phyloP scores from a whole-genome alignment of 169 alveolate species.

The Babesia bigemina region DNA sequence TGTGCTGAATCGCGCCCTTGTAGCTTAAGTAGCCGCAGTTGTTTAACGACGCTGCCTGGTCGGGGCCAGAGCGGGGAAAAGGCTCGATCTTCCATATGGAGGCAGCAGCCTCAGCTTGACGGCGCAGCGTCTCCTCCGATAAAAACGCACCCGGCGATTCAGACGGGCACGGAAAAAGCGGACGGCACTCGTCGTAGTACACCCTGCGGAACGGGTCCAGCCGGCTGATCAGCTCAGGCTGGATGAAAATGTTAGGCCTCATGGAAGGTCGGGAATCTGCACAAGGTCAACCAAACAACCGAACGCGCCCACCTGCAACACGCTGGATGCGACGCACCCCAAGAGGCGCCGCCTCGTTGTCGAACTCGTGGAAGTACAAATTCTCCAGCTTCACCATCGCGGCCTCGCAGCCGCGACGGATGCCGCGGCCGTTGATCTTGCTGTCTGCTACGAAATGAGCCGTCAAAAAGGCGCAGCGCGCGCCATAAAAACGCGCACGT shows the following conservation, averaged over 20 bases:
- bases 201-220: conserved; percentile 1
- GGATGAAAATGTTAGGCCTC: conserved; percentile 24
- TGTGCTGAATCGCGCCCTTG: background rate
- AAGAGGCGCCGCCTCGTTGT: background rate
- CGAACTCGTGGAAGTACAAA: conserved; percentile 46
- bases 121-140: conserved; percentile 1
- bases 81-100: background rate
- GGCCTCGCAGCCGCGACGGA: conserved; percentile 49
- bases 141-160: background rate
- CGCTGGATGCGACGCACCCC: conserved; percentile 19
- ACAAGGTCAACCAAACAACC: background rate
- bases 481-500: background rate
- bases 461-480: background rate
- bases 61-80: background rate
- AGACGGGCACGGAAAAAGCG: background rate
- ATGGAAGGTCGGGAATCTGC: conserved; percentile 21
- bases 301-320: conserved; percentile 20
- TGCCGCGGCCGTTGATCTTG: conserved; percentile 48
- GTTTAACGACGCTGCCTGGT: background rate
- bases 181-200: background rate
- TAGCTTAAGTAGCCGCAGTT: background rate
- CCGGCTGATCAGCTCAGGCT: background rate
- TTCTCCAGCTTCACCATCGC: conserved; percentile 49
- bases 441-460: conserved; percentile 3
- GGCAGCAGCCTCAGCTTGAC: background rate